Conservation (phyloP, 176 grass and related monocot genomes). For the Carex parvula region DNA sequence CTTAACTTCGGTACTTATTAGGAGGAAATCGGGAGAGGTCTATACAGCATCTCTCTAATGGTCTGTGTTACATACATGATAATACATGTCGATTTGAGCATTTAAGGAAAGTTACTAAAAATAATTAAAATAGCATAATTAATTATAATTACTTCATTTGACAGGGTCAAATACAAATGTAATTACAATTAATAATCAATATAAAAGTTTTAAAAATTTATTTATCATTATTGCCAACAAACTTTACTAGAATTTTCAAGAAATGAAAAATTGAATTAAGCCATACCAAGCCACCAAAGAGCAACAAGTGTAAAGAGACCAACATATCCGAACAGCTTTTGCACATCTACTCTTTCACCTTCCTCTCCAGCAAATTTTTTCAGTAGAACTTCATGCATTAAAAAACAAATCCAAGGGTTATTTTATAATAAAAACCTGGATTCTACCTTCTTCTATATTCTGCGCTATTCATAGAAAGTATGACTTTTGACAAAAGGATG, state of each 20-base stretch:
- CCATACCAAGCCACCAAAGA: slow-evolving; percentile 95
- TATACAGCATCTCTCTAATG: too few relatives aligned
- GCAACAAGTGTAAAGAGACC: slow-evolving; percentile 71
- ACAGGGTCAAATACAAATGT: too few relatives aligned
- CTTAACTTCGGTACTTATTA: too few relatives aligned
- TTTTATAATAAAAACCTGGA: background rate
- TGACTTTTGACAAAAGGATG: background rate
- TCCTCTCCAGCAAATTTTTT: slow-evolving; percentile 96
- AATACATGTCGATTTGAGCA: too few relatives aligned
- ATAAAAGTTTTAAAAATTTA: too few relatives aligned
- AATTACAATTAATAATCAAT: too few relatives aligned
- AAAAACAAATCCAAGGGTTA: background rate
- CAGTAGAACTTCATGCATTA: slow-evolving; percentile 67
- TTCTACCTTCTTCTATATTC: background rate
- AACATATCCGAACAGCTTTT: slow-evolving; percentile 96
- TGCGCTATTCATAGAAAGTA: background rate
- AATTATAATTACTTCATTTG: too few relatives aligned
- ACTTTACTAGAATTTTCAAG: background rate
- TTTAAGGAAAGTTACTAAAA: too few relatives aligned
- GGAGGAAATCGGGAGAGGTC: too few relatives aligned
- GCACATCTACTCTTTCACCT: slow-evolving; percentile 81
- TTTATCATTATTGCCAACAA: too few relatives aligned
- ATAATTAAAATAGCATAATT: too few relatives aligned
- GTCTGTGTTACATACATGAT: too few relatives aligned
- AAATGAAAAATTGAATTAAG: background rate